Base-by-base conservation (phyloP, 2,329 filamentous ascomycete species). In the Nothomitra cinnamomea region DNA sequence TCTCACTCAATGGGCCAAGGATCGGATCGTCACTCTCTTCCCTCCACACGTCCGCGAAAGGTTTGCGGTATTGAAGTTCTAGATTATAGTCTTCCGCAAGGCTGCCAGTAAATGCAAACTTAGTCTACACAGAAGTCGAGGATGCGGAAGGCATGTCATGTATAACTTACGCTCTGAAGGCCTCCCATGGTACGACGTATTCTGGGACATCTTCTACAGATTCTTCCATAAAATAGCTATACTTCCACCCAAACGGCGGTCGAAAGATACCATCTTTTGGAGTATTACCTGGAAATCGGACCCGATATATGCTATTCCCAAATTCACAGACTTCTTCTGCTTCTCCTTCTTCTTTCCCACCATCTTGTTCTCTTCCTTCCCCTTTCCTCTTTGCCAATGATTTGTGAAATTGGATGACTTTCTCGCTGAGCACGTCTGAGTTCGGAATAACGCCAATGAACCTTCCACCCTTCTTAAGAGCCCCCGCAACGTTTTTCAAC, bases 361-460 rank as follows among this genome's bases (percentile, higher is more conserved):
- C 77, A 8, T 57, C 7, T 32, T 32, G 28, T 32, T 32, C 28
- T 10, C 10, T 32, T 10, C 61, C 57, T 7, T 50, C 62, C 56
- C 65, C 64, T 22, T 59, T 22, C 15, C 28, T 49, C 25, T 35
- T 35, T 28, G n/a, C 48, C 47, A 12, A 21, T 25, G 50, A 17
- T 58, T 79, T 77, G 67, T 94, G 87, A 67, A 85, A 86, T 61
- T 80, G 74, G 54, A 79, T 78, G n/a, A 96, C 88, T 41, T 78
- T 81, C 53, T 80, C 76, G 57, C 84, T 83, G 55, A 96, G 83
- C 50, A 95, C 80, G 62, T 98, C 89, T 1, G 89, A 95, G 66
- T 95, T 95, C n/a, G 92, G 92, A 60, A 95, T 95, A 61, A 87
- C 88, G 28, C 92, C 92, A 55, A 98, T 83, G 67, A 98, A 94